These are phyloP conservation scores for Trametes coccinea DNA, from an alignment of 768 basidiomycete genomes.

Conservation along the genomic window DNA sequence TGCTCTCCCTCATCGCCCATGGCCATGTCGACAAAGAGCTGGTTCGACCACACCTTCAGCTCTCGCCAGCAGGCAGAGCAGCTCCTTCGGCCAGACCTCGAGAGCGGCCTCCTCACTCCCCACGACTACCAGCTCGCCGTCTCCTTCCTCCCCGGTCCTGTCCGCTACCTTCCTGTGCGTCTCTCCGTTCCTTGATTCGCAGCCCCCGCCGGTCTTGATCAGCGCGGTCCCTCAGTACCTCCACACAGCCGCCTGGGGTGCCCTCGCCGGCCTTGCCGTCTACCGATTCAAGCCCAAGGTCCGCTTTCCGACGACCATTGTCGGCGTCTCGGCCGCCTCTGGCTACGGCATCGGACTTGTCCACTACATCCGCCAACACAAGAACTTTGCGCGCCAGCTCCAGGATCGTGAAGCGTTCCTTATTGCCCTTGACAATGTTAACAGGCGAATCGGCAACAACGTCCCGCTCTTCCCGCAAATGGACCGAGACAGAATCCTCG, in stretches of 20 bases:
- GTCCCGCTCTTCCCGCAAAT: conserved; percentile 8
- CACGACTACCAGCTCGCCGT: conserved; percentile 60
- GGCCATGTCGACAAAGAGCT: conserved; percentile 29
- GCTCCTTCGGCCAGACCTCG: conserved; percentile 54
- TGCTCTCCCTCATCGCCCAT: neutral
- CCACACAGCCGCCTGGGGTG: conserved; percentile 30
- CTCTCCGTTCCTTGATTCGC: neutral
- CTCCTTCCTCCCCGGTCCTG: conserved; percentile 51
- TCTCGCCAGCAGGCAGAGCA: conserved; percentile 42
- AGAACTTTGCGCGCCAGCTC: conserved; percentile 34
- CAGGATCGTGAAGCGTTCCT: conserved; percentile 34
- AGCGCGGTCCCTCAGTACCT: conserved; percentile 27
- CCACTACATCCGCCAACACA: conserved; percentile 29
- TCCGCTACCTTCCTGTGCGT: conserved; percentile 48
- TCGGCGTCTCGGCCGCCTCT: conserved; percentile 28
- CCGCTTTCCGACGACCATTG: conserved; percentile 12
- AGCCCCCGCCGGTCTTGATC: conserved; percentile 15
- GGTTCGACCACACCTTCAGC: conserved; percentile 48
- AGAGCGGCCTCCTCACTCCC: conserved; percentile 47
- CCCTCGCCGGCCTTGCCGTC: conserved; percentile 30
- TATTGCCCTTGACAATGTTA: conserved; percentile 35
- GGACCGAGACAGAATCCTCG: conserved; percentile 14
- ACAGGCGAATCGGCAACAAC: conserved; percentile 21
- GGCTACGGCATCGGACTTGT: conserved; percentile 32
- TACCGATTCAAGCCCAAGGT: conserved; percentile 15